These are phyloP conservation scores for Effrenium voratum DNA, from an alignment of 73 alveolate genomes.

Conservation along the genomic window DNA sequence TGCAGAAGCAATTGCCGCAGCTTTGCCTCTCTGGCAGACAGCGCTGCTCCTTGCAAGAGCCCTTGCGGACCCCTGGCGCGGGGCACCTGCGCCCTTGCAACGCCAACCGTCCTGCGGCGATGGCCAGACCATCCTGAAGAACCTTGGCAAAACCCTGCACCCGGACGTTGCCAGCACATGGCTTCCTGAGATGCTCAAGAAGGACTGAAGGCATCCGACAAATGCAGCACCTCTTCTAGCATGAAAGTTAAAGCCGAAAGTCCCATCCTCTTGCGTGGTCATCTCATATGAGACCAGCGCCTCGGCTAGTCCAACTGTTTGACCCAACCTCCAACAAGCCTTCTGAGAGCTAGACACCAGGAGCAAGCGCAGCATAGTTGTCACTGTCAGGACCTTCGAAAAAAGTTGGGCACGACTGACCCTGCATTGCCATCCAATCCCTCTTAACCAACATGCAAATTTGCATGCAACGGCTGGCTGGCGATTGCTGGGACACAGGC, in stretches of 20 bases:
- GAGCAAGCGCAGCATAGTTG: conserved; percentile 90
- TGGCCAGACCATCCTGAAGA: conserved; percentile 58
- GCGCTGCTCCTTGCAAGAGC: conserved; percentile 86
- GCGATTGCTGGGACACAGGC: neutral
- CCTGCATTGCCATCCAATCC: neutral
- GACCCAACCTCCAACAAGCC: neutral
- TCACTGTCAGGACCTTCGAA: conserved; percentile 43
- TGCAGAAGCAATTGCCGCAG: conserved; percentile 59
- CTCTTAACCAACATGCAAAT: neutral
- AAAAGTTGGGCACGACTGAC: neutral
- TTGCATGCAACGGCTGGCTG: neutral
- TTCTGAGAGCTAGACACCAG: conserved; percentile 29
- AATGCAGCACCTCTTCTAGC: too few species aligned
- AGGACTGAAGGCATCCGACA: too few species aligned
- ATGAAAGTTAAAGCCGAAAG: neutral
- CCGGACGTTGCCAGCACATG: conserved; percentile 63
- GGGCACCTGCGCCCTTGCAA: too few species aligned
- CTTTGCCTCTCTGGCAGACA: conserved; percentile 56
- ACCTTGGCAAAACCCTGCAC: conserved; percentile 77
- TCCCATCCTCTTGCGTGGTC: conserved; percentile 80
- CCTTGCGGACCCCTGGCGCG: too few species aligned
- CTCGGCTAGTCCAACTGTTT: neutral
- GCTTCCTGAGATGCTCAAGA: conserved; percentile 47
- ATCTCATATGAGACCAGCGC: conserved; percentile 68
- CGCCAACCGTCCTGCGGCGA: conserved; percentile 40